These are phyloP conservation scores for Inga leiocalycina DNA, from an alignment of 306 rosid genomes.

Conservation along the genomic window DNA sequence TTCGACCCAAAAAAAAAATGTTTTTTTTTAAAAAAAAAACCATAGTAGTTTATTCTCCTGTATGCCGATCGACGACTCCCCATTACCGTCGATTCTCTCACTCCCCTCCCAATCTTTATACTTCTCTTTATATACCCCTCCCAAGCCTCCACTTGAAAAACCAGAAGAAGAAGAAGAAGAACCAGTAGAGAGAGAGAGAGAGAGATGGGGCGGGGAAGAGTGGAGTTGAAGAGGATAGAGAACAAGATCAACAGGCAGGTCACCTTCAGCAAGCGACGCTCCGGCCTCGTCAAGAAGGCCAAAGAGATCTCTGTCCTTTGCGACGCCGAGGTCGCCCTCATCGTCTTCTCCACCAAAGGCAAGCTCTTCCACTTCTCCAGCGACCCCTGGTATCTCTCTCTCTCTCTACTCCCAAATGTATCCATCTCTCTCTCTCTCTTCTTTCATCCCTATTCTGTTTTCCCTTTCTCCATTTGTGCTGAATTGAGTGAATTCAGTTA, in stretches of 20 bases:
- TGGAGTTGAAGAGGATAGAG: slow-evolving; percentile 88
- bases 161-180: no score
- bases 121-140: no score
- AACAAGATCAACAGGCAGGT: slow-evolving; percentile 89
- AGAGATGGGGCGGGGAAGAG: slow-evolving; percentile 75
- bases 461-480: background rate
- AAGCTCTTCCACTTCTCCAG: slow-evolving; percentile 74
- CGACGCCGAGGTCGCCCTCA: slow-evolving; percentile 86
- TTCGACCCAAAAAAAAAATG: no score
- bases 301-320: slow-evolving; percentile 87
- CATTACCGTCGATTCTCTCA: background rate
- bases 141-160: no score
- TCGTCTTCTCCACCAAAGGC: slow-evolving; percentile 83
- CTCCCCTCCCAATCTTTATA: background rate
- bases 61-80: no score
- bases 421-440: background rate
- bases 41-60: no score
- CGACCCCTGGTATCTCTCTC: slow-evolving; percentile 52
- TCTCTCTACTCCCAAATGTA: no score
- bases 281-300: slow-evolving; percentile 82
- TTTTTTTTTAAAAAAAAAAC: no score
- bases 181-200: no score
- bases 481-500: no score
- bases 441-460: background rate
- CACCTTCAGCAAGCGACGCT: slow-evolving; percentile 80